phyloP scores from a whole-genome alignment of 2,329 filamentous ascomycete species.

The Trichoderma endophyticum region DNA sequence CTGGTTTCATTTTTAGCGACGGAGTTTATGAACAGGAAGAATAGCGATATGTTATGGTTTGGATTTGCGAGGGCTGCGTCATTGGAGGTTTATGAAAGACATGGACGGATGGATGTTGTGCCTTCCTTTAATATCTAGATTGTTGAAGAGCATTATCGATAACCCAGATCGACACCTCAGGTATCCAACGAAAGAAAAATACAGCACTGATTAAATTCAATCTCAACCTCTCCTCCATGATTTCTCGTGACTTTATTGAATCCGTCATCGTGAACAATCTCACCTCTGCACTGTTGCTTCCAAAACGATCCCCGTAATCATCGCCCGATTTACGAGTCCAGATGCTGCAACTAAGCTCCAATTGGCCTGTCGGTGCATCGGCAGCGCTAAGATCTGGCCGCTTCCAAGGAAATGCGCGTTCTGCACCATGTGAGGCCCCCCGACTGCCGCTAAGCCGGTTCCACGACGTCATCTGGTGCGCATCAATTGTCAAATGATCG shows the following conservation, averaged over 20 bases:
- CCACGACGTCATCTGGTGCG: neutral
- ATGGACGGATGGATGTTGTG: neutral
- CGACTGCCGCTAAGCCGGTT: conserved; percentile 4
- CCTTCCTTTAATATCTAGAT: neutral
- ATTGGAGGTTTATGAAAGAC: neutral
- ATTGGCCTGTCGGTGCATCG: neutral
- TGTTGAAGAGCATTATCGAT: neutral
- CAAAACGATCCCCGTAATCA: neutral
- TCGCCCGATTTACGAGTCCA: neutral
- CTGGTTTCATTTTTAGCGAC: neutral
- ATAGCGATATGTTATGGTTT: neutral
- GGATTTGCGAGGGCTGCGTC: neutral
- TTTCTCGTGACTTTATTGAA: neutral
- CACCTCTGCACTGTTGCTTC: too few species aligned
- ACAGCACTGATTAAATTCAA: neutral
- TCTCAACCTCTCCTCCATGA: neutral
- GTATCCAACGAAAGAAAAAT: neutral
- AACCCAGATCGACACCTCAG: neutral
- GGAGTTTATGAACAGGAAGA: neutral
- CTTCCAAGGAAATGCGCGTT: neutral
- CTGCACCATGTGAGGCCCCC: neutral
- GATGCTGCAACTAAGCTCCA: neutral
- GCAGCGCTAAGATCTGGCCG: neutral
- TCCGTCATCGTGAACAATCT: neutral
- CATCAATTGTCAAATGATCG: neutral